Evolutionary conservation across 192 early-diverging fungal genomes (phyloP).

Genomic region (Neocallimastix lanati): DNA sequence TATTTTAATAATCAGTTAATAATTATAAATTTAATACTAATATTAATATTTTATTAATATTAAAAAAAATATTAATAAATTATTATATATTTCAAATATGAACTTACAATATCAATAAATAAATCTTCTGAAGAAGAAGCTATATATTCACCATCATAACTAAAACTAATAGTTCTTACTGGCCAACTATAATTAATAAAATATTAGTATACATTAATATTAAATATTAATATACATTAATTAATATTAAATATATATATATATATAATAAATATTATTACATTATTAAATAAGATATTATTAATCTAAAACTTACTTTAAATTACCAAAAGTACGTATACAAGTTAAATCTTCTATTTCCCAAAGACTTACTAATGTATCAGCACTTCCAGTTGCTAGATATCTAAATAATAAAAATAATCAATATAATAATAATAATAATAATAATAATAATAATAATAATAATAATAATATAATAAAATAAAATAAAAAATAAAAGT

Average conservation of each 20-base stretch:
- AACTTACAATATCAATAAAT: conserved; percentile 55
- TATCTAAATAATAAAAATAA: conserved; percentile 19
- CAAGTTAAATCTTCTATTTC: conserved; percentile 46
- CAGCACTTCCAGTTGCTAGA: conserved; percentile 58
- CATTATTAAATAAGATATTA: no score
- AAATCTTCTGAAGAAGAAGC: conserved; percentile 61
- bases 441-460: neutral
- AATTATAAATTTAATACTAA: neutral
- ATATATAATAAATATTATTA: no score
- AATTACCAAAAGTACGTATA: conserved; percentile 41
- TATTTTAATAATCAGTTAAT: neutral
- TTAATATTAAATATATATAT: no score
- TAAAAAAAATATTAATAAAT: no score
- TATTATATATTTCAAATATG: no score
- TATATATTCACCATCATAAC: conserved; percentile 55
- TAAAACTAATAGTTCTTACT: conserved; percentile 58
- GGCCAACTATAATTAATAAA: conserved; percentile 29
- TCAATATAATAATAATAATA: neutral
- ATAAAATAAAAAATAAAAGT: no score
- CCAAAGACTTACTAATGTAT: conserved; percentile 57
- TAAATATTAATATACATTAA: no score
- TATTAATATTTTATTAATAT: no score
- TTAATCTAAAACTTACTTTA: conserved; percentile 30
- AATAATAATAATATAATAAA: no score
- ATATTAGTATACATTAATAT: no score